These are phyloP conservation scores for Chaetomiaceae sp. DNA, from an alignment of 2,329 filamentous ascomycete species.

Conservation along the genomic window DNA sequence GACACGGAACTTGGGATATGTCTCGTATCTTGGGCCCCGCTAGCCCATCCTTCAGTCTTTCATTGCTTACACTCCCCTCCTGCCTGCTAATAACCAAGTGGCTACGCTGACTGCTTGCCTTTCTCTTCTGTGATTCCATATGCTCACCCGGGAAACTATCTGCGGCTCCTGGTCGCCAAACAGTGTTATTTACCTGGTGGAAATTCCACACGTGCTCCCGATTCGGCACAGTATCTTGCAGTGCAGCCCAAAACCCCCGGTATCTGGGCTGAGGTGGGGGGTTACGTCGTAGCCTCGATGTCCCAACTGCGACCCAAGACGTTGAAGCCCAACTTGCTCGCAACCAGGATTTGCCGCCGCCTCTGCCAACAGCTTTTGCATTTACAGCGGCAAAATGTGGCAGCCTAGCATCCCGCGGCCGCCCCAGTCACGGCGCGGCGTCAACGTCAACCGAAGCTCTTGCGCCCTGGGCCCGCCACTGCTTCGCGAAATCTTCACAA, in stretches of 20 bases:
- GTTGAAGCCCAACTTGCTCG: constrained; percentile 6
- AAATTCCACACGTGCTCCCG: no score
- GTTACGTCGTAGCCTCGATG: not conserved
- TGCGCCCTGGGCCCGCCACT: constrained; percentile 37
- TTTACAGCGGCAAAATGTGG: constrained; percentile 74
- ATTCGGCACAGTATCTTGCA: no score
- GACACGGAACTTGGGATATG: no score
- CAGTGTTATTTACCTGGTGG: no score
- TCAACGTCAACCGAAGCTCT: constrained; percentile 66
- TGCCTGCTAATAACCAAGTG: no score
- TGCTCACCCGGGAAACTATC: no score
- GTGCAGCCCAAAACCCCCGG: constrained; percentile 1
- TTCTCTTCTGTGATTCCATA: no score
- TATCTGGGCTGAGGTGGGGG: constrained; percentile 6
- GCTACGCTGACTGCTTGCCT: no score
- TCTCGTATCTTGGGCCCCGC: no score
- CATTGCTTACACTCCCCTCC: no score
- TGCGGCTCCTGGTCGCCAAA: no score
- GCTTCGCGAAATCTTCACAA: constrained; percentile 59
- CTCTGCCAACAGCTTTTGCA: not conserved
- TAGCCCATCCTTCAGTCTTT: no score
- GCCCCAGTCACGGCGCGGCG: constrained; percentile 77
- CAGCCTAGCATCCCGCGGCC: constrained; percentile 85
- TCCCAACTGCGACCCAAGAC: constrained; percentile 7
- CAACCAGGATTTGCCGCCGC: not conserved